phyloP scores from a whole-genome alignment of 208 protist genomes.

The Trypanosoma conorhini region DNA sequence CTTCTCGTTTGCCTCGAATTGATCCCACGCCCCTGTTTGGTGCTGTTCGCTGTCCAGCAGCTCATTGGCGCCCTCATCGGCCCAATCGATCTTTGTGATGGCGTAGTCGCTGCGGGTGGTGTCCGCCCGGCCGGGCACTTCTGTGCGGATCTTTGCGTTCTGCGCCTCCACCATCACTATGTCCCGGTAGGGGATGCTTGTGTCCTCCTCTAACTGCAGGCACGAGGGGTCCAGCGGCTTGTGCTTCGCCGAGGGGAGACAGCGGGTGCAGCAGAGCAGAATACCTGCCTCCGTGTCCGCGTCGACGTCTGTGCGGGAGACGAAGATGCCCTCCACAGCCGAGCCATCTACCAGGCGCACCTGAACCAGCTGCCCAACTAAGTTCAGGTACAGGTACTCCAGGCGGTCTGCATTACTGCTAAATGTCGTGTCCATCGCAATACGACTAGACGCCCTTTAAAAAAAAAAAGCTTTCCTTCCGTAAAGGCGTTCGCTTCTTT shows the following conservation, averaged over 20 bases:
- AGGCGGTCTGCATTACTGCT: conserved; percentile 82
- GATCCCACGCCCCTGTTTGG: conserved; percentile 78
- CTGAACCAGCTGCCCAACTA: conserved; percentile 83
- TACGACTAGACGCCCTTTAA: background rate
- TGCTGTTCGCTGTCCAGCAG: conserved; percentile 55
- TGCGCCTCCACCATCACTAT: conserved; percentile 79
- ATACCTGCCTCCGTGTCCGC: conserved; percentile 53
- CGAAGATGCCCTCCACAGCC: conserved; percentile 80
- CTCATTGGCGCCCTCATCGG: conserved; percentile 49
- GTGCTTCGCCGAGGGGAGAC: conserved; percentile 50
- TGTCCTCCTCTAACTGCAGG: conserved; percentile 37
- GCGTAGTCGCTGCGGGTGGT: conserved; percentile 51
- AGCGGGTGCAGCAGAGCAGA: conserved; percentile 66
- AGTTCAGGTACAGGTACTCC: conserved; percentile 89
- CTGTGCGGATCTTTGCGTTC: conserved; percentile 67
- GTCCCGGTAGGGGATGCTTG: conserved; percentile 62
- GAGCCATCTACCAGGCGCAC: conserved; percentile 76
- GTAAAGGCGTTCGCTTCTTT: background rate
- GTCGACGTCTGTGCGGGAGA: conserved; percentile 78
- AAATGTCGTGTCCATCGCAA: conserved; percentile 30
- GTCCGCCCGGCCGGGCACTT: conserved; percentile 49
- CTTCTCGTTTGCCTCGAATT: conserved; percentile 86
- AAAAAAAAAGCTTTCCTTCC: background rate
- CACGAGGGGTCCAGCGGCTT: conserved; percentile 44
- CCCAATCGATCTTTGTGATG: conserved; percentile 78